These are phyloP conservation scores for Cryptomeria japonica DNA, from an alignment of 75 land plant species.

Conservation along the genomic window DNA sequence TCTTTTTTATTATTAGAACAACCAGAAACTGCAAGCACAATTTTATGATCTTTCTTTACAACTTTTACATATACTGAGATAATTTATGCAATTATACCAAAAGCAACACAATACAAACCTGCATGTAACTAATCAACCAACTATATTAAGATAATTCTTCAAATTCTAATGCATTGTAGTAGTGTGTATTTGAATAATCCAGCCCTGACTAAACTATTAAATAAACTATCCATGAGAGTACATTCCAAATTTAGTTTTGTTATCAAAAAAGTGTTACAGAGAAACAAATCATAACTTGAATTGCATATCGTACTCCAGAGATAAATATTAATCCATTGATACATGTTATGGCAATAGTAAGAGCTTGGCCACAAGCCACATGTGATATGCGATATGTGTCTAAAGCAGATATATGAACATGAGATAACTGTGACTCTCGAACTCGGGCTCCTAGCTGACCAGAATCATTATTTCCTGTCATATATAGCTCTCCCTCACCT, in stretches of 20 bases:
- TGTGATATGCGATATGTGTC: slow-evolving; percentile 34
- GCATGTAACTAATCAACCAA: not conserved
- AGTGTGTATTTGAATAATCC: not conserved
- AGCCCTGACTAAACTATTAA: not conserved
- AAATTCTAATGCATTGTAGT: not conserved
- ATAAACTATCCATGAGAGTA: not conserved
- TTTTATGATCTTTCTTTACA: slow-evolving; percentile 11
- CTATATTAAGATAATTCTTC: not conserved
- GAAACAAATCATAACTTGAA: not conserved
- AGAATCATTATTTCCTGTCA: slow-evolving; percentile 43
- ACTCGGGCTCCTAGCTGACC: slow-evolving; percentile 36
- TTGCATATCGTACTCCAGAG: not conserved
- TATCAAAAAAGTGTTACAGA: not conserved
- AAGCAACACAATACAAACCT: not conserved
- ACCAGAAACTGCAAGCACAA: not conserved
- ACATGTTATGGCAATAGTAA: slow-evolving; percentile 50
- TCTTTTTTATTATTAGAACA: not conserved
- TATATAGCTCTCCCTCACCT: slow-evolving; percentile 47
- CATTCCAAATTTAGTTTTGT: not conserved
- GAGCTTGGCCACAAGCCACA: slow-evolving; percentile 42
- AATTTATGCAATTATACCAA: not conserved
- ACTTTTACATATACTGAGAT: not conserved
- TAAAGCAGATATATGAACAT: slow-evolving; percentile 29
- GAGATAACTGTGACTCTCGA: slow-evolving; percentile 22
- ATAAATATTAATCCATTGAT: not conserved